Evolutionary conservation across 768 basidiomycete species (phyloP), one percentile per base, ranked within the genome.

Genomic region (Lentinula aciculospora): DNA sequence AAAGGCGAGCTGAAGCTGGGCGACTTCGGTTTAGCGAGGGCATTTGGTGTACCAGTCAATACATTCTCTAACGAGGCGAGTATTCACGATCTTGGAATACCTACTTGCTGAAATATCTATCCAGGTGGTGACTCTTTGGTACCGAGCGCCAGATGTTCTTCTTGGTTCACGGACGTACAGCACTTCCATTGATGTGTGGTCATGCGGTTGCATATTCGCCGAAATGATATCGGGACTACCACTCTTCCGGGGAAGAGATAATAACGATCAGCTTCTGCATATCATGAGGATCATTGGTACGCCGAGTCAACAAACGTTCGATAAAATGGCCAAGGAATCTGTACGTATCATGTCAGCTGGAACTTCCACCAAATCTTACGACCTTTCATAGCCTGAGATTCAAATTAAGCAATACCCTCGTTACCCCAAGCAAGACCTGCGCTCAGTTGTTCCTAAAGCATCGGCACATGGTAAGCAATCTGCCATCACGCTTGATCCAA

Each of bases 171-270:
- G 97, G 59, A 98, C 96, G 19, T 99, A 99, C 70, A 95, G 89
- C 74, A 98, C 97, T 2, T 94, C 92, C 29, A 98, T 99, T 65
- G 97, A 99, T 69, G 90, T 98, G 50, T 99, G 97, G 97, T 94
- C 92, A 13, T 96, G 94, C 58, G 97, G 97, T 9, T 98, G 97
- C 69, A 99, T 99, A 68, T 97, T 99, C 69, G 96, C 97, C 19
- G 97, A 99, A 74, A 98, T 99, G 96, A 98, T 99, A 59, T 88
- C 92, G 19, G 97, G 97, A 1, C 89, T 94, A 4, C 97, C 97
- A 27, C 81, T 99, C 28, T 99, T 99, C 80, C 81, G 96, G 62
- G 97, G 97, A 21, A 79, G 96, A 61, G 97, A 98, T 70, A 98
- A 98, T 66, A 89, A 94, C 63, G 97, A 99, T 70, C 97, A 99